These are phyloP conservation scores for Saccharomyces hybrid DNA, from an alignment of 1,139 yeast species.

Conservation along the genomic window DNA sequence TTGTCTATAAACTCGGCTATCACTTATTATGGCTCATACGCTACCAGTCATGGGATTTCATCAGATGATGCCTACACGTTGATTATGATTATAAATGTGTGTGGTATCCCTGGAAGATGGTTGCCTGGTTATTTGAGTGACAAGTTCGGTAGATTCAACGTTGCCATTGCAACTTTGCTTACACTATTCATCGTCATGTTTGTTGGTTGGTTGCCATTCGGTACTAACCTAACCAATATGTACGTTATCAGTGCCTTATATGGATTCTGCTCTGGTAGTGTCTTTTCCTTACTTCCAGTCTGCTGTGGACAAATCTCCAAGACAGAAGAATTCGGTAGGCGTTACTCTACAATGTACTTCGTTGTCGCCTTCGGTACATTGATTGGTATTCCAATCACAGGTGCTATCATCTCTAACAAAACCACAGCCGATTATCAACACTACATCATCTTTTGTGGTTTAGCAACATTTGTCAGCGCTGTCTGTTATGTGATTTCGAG, in stretches of 20 bases:
- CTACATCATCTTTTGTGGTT: conserved; percentile 23
- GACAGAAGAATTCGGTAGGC: conserved; percentile 57
- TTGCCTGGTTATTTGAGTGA: conserved; percentile 46
- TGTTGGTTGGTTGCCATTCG: conserved; percentile 42
- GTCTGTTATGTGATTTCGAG: conserved; percentile 20
- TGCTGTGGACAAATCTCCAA: conserved; percentile 56
- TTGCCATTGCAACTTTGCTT: conserved; percentile 38
- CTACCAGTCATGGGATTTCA: conserved; percentile 38
- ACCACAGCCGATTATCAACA: conserved; percentile 16
- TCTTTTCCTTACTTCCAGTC: conserved; percentile 43
- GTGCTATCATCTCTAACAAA: conserved; percentile 38
- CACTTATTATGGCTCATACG: conserved; percentile 46
- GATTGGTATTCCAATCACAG: conserved; percentile 46
- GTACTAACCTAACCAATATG: conserved; percentile 34
- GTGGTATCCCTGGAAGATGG: conserved; percentile 45
- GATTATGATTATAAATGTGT: conserved; percentile 42
- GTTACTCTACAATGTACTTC: conserved; percentile 64
- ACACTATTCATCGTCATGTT: conserved; percentile 37
- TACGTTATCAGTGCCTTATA: conserved; percentile 43
- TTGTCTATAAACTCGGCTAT: conserved; percentile 38
- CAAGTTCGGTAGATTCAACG: conserved; percentile 45
- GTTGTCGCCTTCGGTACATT: conserved; percentile 54
- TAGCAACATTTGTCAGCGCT: conserved; percentile 15
- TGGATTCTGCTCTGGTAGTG: conserved; percentile 48
- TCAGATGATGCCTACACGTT: conserved; percentile 40